phyloP scores from a whole-genome alignment of 2,329 filamentous ascomycete species.

The Clonostachys sp. region DNA sequence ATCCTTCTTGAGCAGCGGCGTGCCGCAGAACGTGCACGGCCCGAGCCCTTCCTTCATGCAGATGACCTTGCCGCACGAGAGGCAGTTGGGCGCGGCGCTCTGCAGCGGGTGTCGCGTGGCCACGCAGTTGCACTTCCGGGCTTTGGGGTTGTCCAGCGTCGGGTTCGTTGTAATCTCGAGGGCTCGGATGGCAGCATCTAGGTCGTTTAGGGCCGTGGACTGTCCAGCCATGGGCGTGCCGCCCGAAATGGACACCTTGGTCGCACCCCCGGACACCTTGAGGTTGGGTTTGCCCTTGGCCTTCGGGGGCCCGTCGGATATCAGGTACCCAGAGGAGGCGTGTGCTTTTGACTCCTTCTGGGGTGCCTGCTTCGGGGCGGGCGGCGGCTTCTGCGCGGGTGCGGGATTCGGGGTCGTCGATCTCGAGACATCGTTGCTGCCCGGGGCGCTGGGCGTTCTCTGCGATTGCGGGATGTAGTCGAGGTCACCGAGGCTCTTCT shows the following conservation, averaged over 20 bases:
- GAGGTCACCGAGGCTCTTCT: slow-evolving; percentile 57
- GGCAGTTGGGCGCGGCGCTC: slow-evolving; percentile 87
- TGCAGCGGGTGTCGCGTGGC: slow-evolving; percentile 84
- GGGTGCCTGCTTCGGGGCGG: slow-evolving; percentile 8
- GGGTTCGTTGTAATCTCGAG: slow-evolving; percentile 93
- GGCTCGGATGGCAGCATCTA: slow-evolving; percentile 78
- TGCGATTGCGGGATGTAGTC: slow-evolving; percentile 64
- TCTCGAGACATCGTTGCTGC: slow-evolving; percentile 27
- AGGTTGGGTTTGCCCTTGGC: slow-evolving; percentile 50
- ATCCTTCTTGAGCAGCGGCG: slow-evolving; percentile 62
- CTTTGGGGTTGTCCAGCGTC: slow-evolving; percentile 46
- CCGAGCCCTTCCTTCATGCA: slow-evolving; percentile 92
- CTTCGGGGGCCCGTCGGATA: slow-evolving; percentile 67
- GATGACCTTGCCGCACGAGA: slow-evolving; percentile 89
- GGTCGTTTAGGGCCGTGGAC: slow-evolving; percentile 65
- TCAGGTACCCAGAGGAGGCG: slow-evolving; percentile 67
- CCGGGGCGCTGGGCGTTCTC: slow-evolving; percentile 26
- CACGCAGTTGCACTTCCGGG: slow-evolving; percentile 80
- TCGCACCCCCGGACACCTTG: slow-evolving; percentile 44
- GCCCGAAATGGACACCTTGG: slow-evolving; percentile 70
- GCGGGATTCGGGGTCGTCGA: slow-evolving; percentile 25
- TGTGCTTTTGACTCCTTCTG: slow-evolving; percentile 33
- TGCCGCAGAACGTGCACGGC: slow-evolving; percentile 86
- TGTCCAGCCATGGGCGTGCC: slow-evolving; percentile 79
- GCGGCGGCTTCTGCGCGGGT: slow-evolving; percentile 34